phyloP scores from a whole-genome alignment of 495 filamentous ascomycete genomes.

The Hypoxylon crocopeplum region DNA sequence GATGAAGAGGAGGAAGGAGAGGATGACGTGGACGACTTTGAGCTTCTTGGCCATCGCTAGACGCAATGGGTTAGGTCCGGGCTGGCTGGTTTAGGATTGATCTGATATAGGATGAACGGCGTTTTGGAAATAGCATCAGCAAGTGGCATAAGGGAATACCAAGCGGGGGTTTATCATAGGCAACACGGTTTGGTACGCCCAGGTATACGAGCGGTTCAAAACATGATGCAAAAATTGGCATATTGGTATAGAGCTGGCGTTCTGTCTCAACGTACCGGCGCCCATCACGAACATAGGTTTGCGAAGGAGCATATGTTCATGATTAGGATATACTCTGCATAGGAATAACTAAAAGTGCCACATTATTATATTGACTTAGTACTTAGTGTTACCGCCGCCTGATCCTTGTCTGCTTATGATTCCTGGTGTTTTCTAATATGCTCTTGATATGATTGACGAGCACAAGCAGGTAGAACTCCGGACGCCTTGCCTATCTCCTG shows the following conservation, averaged over 20 bases:
- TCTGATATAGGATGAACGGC: conserved; percentile 29
- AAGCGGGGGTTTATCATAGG: conserved; percentile 3
- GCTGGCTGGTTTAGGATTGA: conserved; percentile 29
- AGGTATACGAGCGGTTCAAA: too few species aligned
- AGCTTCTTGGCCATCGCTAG: conserved; percentile 75
- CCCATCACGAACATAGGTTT: conserved; percentile 1
- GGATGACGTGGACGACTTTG: conserved; percentile 65
- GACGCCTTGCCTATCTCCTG: conserved; percentile 6
- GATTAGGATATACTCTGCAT: conserved; percentile 19
- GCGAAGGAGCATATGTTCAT: conserved; percentile 9
- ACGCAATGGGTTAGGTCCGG: conserved; percentile 19
- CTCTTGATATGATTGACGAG: not conserved
- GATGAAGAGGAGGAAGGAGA: conserved; percentile 61
- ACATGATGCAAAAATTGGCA: conserved; percentile 24
- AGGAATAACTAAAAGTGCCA: too few species aligned
- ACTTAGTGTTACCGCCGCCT: too few species aligned
- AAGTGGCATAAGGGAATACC: conserved; percentile 26
- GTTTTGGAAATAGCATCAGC: conserved; percentile 19
- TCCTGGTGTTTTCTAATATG: too few species aligned
- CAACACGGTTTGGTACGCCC: not conserved
- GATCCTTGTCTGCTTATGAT: too few species aligned
- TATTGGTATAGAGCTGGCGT: conserved; percentile 19
- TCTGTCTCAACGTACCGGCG: conserved; percentile 7
- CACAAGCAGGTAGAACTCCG: conserved; percentile 14
- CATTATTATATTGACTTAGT: too few species aligned